Evolutionary conservation across 345 rosid species (phyloP), one percentile per base, ranked within the genome.

Genomic region (Salix viminalis): DNA sequence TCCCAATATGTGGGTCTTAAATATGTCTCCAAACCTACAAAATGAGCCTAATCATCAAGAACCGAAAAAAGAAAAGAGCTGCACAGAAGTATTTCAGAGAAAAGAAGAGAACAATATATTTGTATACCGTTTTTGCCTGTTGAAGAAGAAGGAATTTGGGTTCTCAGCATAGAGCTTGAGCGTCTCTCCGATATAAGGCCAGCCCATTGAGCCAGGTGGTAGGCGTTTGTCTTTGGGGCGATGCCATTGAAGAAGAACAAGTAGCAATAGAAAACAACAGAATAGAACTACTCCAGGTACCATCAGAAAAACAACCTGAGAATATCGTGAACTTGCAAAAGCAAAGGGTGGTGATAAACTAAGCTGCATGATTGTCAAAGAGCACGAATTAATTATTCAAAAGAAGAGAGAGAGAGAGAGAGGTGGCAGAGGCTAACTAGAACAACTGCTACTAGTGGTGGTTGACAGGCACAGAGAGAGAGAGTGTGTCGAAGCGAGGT

Each of bases 131-230:
- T 91, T 89, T 76, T 85, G 94, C 54, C 96, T 76, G 72, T 66
- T 84, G 89, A 94, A 86, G 82, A 91, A 92, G 91, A 92, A 94
- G 76, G 90, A 77, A 79, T 92, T 92, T 6, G 97, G 98, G 77
- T 91, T 89, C 71, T 94, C 88, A 1, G 97, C 83, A 81, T 92
- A 94, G 75, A 94, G 94, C 77, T 87, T 90, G 76, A 89, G 95
- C 19, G 98, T 92, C 72, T 94, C 97, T 24, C 98, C 98, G 21
- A 94, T 78, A 79, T 92, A 94, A 79, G 98, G 97, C 97, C 97
- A 94, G 4, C 97, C 98, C 94, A 94, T 88, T 19, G 98, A 91
- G 42, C 98, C 97, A 15, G 98, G 98, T 0, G 98, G 97, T 26
- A 92, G 82, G 60, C 79, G 88, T 39, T 69, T 75, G 79, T 81